Conservation (phyloP, 192 early-diverging fungal species). For the Umbelopsis sp. region DNA sequence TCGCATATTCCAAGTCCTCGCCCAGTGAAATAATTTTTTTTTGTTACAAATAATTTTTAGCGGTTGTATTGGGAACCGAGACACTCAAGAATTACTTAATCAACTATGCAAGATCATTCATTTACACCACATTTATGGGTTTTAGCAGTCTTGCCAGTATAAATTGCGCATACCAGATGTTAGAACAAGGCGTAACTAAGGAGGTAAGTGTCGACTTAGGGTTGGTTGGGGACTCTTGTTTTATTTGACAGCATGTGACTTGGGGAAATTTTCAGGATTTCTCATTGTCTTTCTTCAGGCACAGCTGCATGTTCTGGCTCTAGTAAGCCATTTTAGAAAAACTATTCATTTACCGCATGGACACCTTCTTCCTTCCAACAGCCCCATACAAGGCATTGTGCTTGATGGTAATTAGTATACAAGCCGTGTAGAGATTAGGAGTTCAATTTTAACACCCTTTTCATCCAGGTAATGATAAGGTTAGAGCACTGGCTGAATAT, state of each 20-base stretch:
- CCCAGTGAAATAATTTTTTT: background rate
- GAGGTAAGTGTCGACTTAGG: slow-evolving; percentile 49
- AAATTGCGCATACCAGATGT: slow-evolving; percentile 62
- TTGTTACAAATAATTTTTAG: slow-evolving; percentile 39
- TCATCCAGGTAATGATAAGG: slow-evolving; percentile 45
- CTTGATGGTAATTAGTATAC: slow-evolving; percentile 55
- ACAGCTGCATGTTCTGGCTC: slow-evolving; percentile 40
- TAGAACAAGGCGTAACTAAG: slow-evolving; percentile 53
- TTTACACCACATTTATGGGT: slow-evolving; percentile 81
- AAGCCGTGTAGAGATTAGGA: background rate
- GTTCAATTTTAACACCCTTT: background rate
- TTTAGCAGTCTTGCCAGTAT: slow-evolving; percentile 66
- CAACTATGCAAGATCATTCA: slow-evolving; percentile 80
- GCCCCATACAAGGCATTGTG: slow-evolving; percentile 80
- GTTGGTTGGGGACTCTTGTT: background rate
- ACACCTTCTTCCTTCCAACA: slow-evolving; percentile 63
- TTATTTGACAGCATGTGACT: background rate
- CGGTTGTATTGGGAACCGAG: slow-evolving; percentile 68
- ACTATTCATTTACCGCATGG: slow-evolving; percentile 46
- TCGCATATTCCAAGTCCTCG: background rate
- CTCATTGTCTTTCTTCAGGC: slow-evolving; percentile 30
- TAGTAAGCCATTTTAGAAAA: slow-evolving; percentile 58
- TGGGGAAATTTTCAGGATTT: background rate
- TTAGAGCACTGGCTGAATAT: slow-evolving; percentile 42
- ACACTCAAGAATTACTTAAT: slow-evolving; percentile 69